Percentiles rank a stretch among this genome's conserved stretches.
phyloP scores from a whole-genome alignment of 1,139 yeast genomes.

The Lodderomyces orthopsilosis region DNA sequence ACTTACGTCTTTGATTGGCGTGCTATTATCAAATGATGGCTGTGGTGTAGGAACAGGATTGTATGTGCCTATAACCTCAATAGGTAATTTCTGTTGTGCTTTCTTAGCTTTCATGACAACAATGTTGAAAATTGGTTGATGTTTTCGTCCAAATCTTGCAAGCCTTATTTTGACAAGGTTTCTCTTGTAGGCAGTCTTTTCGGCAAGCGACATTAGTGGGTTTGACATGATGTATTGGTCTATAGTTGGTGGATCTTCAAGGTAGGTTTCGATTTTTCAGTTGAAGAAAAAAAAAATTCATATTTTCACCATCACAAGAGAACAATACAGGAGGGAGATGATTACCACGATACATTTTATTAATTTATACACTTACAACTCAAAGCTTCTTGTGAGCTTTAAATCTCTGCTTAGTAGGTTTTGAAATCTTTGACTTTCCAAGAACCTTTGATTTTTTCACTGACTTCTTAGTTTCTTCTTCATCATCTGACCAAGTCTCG shows the following conservation, averaged over 20 bases:
- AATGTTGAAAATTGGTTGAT: slow-evolving; percentile 85
- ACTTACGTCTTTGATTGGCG: slow-evolving; percentile 62
- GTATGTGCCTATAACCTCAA: slow-evolving; percentile 93
- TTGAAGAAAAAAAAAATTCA: slow-evolving; percentile 2
- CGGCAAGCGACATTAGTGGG: slow-evolving; percentile 8
- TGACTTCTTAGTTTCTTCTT: slow-evolving; percentile 17
- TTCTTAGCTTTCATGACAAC: slow-evolving; percentile 76
- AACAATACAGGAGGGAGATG: background rate
- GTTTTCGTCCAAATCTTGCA: slow-evolving; percentile 89
- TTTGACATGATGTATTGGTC: slow-evolving; percentile 5
- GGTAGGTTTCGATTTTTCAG: background rate
- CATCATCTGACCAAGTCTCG: slow-evolving; percentile 51
- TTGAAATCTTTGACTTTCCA: slow-evolving; percentile 27
- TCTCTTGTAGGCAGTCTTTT: slow-evolving; percentile 9
- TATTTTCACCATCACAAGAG: background rate
- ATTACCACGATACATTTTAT: background rate
- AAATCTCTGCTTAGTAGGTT: slow-evolving; percentile 44
- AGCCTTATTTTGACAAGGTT: slow-evolving; percentile 57
- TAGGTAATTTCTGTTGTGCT: slow-evolving; percentile 82
- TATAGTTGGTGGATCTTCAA: background rate
- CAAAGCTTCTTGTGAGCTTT: slow-evolving; percentile 53
- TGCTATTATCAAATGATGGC: slow-evolving; percentile 29
- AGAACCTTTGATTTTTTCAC: slow-evolving; percentile 15
- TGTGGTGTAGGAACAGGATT: slow-evolving; percentile 78
- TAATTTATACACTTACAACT: background rate